Conservation (phyloP, 805 yeast genomes). For the Candida saitoana region DNA sequence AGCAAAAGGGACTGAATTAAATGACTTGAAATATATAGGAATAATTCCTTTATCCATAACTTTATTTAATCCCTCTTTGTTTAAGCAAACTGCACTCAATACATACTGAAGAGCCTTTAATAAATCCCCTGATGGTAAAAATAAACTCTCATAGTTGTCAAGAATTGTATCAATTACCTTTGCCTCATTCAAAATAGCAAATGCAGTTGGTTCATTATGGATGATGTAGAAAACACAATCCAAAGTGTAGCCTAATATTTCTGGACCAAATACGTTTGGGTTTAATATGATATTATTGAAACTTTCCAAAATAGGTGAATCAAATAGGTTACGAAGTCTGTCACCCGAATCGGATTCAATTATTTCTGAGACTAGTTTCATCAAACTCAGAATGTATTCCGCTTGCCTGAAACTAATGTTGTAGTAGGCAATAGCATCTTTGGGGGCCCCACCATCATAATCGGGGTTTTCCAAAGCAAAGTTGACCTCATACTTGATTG, state of each 20-base stretch:
- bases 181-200: constrained; percentile 72
- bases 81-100: constrained; percentile 79
- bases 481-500: constrained; percentile 60
- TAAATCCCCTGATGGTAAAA: constrained; percentile 57
- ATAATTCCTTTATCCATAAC: constrained; percentile 43
- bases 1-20: constrained; percentile 47
- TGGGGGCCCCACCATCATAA: constrained; percentile 55
- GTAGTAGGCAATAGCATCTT: constrained; percentile 46
- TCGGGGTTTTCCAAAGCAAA: constrained; percentile 59
- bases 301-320: constrained; percentile 68
- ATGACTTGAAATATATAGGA: constrained; percentile 44
- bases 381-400: constrained; percentile 42
- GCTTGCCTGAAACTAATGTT: constrained; percentile 58
- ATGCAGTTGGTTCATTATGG: constrained; percentile 90
- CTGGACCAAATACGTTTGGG: constrained; percentile 62
- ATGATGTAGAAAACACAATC: constrained; percentile 66
- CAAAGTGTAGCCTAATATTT: constrained; percentile 55
- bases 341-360: constrained; percentile 78
- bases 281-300: constrained; percentile 56
- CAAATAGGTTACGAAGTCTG: constrained; percentile 77
- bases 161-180: constrained; percentile 64
- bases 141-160: constrained; percentile 49
- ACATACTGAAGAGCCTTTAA: constrained; percentile 64
- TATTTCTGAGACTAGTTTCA: constrained; percentile 61
- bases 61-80: constrained; percentile 61